Evolutionary conservation across 108 stramenopile genomes (phyloP).

Genomic region (Ochromonas danica): DNA sequence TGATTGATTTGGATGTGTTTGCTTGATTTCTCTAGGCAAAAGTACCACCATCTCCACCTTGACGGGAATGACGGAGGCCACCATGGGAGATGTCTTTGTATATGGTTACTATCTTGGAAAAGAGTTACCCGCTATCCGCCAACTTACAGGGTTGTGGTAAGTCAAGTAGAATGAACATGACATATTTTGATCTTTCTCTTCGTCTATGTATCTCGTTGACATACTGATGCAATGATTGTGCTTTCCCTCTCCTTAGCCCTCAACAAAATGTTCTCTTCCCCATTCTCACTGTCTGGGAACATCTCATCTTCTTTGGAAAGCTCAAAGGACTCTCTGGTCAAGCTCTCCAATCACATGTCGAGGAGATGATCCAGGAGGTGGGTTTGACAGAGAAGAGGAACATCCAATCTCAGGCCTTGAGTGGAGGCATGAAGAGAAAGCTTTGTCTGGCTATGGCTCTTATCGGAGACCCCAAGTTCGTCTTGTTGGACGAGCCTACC

Average conservation of each 20-base stretch:
- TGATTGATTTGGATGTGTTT: slow-evolving; percentile 61
- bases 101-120: slow-evolving; percentile 44
- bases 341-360: background rate
- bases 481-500: slow-evolving; percentile 28
- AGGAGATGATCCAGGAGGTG: slow-evolving; percentile 39
- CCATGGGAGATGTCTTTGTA: slow-evolving; percentile 62
- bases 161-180: background rate
- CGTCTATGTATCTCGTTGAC: no score
- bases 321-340: slow-evolving; percentile 44
- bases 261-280: slow-evolving; percentile 88
- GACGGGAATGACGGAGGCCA: slow-evolving; percentile 67
- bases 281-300: slow-evolving; percentile 77
- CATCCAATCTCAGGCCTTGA: slow-evolving; percentile 49
- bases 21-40: slow-evolving; percentile 62
- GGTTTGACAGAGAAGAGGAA: slow-evolving; percentile 59
- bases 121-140: slow-evolving; percentile 29
- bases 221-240: background rate
- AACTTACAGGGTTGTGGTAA: slow-evolving; percentile 50
- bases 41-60: slow-evolving; percentile 69
- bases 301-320: slow-evolving; percentile 74
- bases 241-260: slow-evolving; percentile 47
- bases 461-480: slow-evolving; percentile 3
- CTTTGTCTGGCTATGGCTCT: slow-evolving; percentile 24
- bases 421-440: slow-evolving; percentile 41
- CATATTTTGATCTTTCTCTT: no score